A percentile compares a stretch with the other conserved stretches of the same genome.
These are phyloP conservation scores for Pseudozyma flocculosa DNA, from an alignment of 1,284 basidiomycete species.

Conservation along the genomic window DNA sequence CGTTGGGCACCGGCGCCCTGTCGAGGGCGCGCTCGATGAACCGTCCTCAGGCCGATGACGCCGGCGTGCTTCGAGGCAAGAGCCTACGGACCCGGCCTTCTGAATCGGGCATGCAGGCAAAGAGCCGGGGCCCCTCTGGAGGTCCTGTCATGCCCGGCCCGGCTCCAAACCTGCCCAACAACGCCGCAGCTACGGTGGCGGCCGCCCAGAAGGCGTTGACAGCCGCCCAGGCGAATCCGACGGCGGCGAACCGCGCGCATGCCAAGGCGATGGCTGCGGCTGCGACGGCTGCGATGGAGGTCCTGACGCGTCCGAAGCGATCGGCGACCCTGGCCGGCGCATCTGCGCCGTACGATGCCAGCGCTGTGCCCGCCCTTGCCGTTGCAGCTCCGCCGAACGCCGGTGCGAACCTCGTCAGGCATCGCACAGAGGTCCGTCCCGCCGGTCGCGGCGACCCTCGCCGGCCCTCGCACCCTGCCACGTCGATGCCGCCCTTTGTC, in stretches of 20 bases:
- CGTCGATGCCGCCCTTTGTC: too few species aligned
- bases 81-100: not conserved
- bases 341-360: not conserved
- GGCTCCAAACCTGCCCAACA: slow-evolving; percentile 10
- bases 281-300: slow-evolving; percentile 16
- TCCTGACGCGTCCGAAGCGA: not conserved
- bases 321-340: not conserved
- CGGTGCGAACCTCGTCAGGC: not conserved
- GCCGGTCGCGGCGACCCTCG: not conserved
- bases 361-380: not conserved
- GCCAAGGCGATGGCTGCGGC: slow-evolving; percentile 29
- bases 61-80: not conserved
- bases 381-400: too few species aligned
- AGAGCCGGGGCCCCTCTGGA: too few species aligned
- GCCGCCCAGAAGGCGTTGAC: slow-evolving; percentile 33
- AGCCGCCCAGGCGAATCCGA: slow-evolving; percentile 23
- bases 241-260: slow-evolving; percentile 21
- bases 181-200: slow-evolving; percentile 21
- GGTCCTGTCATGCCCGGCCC: too few species aligned
- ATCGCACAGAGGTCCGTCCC: not conserved
- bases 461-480: not conserved
- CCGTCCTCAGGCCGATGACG: not conserved
- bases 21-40: not conserved
- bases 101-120: not conserved
- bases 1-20: not conserved